Conservation (phyloP, 768 basidiomycete species). For the Suillus fuscotomentosus region DNA sequence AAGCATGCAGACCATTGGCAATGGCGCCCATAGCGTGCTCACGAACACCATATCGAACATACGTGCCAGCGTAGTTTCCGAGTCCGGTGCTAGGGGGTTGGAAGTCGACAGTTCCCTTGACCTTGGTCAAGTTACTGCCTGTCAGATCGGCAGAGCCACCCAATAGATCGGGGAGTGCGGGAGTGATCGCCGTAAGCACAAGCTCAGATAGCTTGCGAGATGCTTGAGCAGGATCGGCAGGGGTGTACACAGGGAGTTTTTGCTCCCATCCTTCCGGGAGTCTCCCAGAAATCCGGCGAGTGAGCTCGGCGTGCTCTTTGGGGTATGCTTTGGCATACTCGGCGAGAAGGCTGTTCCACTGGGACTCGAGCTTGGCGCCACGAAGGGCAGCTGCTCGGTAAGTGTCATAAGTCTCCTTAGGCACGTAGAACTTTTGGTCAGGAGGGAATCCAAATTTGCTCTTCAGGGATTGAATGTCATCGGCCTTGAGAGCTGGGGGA, state of each 20-base stretch:
- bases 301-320: conserved; percentile 80
- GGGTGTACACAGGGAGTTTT: conserved; percentile 80
- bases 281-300: conserved; percentile 78
- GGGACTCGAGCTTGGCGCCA: conserved; percentile 69
- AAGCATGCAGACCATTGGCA: conserved; percentile 86
- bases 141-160: conserved; percentile 93
- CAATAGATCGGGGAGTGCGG: conserved; percentile 77
- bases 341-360: conserved; percentile 71
- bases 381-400: conserved; percentile 68
- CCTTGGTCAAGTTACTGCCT: conserved; percentile 89
- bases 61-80: conserved; percentile 82
- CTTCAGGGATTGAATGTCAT: conserved; percentile 85
- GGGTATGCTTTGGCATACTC: conserved; percentile 79
- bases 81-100: conserved; percentile 85
- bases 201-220: conserved; percentile 93
- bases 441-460: conserved; percentile 80
- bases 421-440: conserved; percentile 75
- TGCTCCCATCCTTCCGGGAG: conserved; percentile 89
- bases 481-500: conserved; percentile 78
- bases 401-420: conserved; percentile 63
- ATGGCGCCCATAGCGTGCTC: conserved; percentile 98
- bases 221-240: conserved; percentile 80
- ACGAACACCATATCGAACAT: conserved; percentile 95
- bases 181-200: conserved; percentile 72
- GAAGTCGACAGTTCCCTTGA: conserved; percentile 85